Evolutionary conservation across 331 rosid genomes (phyloP), one percentile per base, ranked within the genome.

Genomic region (Arachis monticola): DNA sequence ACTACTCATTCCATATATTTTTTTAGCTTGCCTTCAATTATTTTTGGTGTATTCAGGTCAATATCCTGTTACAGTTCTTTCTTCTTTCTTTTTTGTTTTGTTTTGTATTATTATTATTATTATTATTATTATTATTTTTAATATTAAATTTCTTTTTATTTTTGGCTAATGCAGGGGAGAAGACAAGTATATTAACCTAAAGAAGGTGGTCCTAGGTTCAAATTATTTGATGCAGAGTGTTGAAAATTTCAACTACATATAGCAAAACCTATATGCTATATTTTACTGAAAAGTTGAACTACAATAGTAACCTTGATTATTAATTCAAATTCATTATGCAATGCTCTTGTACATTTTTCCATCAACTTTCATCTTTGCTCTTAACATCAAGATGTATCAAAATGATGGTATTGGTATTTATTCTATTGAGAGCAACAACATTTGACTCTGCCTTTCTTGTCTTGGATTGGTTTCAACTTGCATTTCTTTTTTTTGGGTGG

Each of bases 161-260:
- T 17, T 17, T 17, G 22, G 22, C 22, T 17, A 17, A 17, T 17
- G 22, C 22, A 17, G 22, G 22, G 22, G 22, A 17, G 22, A 17
- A 17, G 22, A 17, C 22, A 17, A 17, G 22, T 17, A 17, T 17
- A 17, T 17, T 17, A 17, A 17, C 22, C 22, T 17, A 17, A 17
- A 17, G 47, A 42, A 51, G 55, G 59, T 61, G 48, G 70, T 73
- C 38, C 62, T 48, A 60, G 77, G 60, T 73, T 60, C 51, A 46
- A 17, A 40, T 38, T 17, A 31, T 57, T 6, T 58, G 48, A 76
- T 50, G 51, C 84, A 70, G 56, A 58, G 61, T 45, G 66, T 42
- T 50, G 10, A 41, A 47, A 65, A 46, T 46, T 64, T 31, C 14
- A 1, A 77, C 64, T 44, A 53, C 44, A 52, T 7, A 10, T 62